A percentile compares a stretch with the other conserved stretches of the same genome.
These are phyloP conservation scores for Yarrowia porcina DNA, from an alignment of 805 yeast species.

Conservation along the genomic window DNA sequence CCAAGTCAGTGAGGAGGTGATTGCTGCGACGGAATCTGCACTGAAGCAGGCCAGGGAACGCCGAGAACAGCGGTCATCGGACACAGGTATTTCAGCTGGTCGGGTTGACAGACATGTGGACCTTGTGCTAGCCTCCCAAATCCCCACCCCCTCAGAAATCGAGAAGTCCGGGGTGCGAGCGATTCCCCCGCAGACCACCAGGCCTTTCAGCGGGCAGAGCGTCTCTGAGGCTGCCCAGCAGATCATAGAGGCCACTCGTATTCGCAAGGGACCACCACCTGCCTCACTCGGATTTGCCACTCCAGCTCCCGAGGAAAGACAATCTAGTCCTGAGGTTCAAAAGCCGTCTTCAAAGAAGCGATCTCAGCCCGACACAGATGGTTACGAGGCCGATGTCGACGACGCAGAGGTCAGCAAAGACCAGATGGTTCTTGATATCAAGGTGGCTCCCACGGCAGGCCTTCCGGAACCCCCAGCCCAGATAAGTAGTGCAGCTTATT, in stretches of 20 bases:
- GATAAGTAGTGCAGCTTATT: neutral
- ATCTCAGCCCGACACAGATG: neutral
- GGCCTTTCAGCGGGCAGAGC: too few species aligned
- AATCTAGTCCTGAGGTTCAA: neutral
- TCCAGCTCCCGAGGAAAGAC: neutral
- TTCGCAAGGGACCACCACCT: neutral
- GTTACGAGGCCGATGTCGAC: neutral
- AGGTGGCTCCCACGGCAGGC: neutral
- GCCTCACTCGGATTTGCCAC: neutral
- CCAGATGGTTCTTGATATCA: too few species aligned
- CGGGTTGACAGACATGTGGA: neutral
- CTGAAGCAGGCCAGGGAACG: neutral
- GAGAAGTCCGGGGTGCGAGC: too few species aligned
- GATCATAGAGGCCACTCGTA: neutral
- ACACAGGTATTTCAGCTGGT: neutral
- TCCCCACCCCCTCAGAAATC: neutral
- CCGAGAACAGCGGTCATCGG: neutral
- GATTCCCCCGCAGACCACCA: too few species aligned
- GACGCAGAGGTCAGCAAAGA: neutral
- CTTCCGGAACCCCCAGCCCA: neutral
- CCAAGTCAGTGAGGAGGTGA: constrained; percentile 10
- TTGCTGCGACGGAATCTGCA: neutral
- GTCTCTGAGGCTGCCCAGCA: too few species aligned
- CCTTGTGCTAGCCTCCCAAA: neutral
- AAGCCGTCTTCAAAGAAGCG: neutral